These are phyloP conservation scores for Serendipita indica DNA, from an alignment of 768 basidiomycete genomes.

Conservation along the genomic window DNA sequence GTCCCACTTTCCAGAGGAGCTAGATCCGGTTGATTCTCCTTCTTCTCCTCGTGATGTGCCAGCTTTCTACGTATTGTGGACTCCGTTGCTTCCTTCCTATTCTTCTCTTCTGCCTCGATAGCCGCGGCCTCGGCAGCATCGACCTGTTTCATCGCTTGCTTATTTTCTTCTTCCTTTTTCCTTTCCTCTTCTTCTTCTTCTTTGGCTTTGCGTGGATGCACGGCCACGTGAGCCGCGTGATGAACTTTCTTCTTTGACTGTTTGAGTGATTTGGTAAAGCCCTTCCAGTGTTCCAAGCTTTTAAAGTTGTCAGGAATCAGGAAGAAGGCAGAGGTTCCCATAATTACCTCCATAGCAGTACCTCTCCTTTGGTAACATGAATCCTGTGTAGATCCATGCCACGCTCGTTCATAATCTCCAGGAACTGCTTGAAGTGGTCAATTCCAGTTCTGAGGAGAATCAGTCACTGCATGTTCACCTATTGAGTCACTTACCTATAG, in stretches of 20 bases:
- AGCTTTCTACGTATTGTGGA: neutral
- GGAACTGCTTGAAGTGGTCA: constrained; percentile 46
- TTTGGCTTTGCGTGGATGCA: constrained; percentile 24
- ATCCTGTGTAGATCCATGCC: constrained; percentile 48
- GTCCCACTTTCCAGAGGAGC: neutral
- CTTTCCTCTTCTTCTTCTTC: constrained; percentile 21
- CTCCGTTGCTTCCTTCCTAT: neutral
- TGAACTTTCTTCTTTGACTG: constrained; percentile 33
- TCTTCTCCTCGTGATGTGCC: neutral
- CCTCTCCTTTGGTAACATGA: constrained; percentile 45
- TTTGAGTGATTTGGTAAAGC: constrained; percentile 23
- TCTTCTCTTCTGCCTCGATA: neutral
- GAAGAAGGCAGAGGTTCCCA: neutral
- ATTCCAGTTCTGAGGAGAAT: constrained; percentile 32
- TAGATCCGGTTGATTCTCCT: neutral
- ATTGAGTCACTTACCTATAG: constrained; percentile 30
- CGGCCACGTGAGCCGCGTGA: constrained; percentile 25
- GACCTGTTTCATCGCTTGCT: constrained; percentile 3
- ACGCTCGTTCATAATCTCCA: constrained; percentile 34
- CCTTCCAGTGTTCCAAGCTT: constrained; percentile 1
- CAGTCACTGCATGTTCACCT: neutral
- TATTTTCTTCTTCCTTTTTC: constrained; percentile 20
- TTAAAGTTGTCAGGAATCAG: neutral
- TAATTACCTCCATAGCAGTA: constrained; percentile 39
- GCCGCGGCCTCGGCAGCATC: neutral